Base-by-base conservation (phyloP, 352 stramenopile genomes). In the Albugo candida region DNA sequence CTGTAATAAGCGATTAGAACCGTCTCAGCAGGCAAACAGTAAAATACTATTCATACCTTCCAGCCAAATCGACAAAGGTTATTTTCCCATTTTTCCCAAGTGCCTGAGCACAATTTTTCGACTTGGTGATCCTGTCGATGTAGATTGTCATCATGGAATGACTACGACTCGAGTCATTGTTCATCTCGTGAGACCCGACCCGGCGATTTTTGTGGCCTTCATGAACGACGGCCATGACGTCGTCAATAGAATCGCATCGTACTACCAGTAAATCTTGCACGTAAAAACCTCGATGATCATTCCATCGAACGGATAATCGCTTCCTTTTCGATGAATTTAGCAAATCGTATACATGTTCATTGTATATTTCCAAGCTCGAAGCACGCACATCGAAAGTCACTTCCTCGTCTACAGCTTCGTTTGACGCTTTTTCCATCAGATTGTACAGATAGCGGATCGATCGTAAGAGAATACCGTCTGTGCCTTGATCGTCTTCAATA, bases 291-390 rank as follows among this genome's bases (percentile, higher is more conserved):
- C 63, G 70, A 46, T 60, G 65, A 44, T 80, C 66, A 37, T 77
- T 83, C 72, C 68, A 88, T 13, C 72, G 72, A 35, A 88, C 60
- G 24, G 69, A 72, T n/a, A 88, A 58, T 31, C 24, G 38, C 6
- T 61, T 56, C 0, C 70, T 69, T 0, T 67, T 79, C 10, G 58
- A 59, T 19, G 73, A 59, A 51, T 88, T 83, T 10, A 88, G 64
- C 41, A 88, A 36, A 35, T 88, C 75, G 18, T 80, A 83, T 5
- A 58, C 52, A 27, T 84, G 70, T 47, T 88, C 75, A 57, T 88
- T 88, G 63, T 88, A 88, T 53, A 88, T 83, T 49, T 88, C 72
- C 44, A 70, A 85, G 50, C 80, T 85, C 13, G 72, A 83, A 5
- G 72, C 72, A 19, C 71, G 70, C 27, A 85, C 59, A 14, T 81